Base-by-base conservation (phyloP, 2,329 filamentous ascomycete genomes). In the Fusarium foetens region DNA sequence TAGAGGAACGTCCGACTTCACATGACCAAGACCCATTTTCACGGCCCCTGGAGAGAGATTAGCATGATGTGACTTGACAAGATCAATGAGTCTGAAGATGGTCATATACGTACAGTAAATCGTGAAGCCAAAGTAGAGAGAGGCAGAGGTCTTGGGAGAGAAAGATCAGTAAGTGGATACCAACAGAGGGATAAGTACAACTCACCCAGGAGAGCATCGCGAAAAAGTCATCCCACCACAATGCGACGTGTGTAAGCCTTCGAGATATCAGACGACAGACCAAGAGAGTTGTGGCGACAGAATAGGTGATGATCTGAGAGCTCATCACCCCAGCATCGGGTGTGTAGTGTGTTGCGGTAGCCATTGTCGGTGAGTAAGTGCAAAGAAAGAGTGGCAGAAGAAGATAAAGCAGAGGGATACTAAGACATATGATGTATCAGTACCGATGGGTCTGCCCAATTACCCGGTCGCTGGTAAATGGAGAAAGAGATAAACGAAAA, bases 141-240 rank as follows among this genome's bases (percentile, higher is more conserved):
- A 43, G 29, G 68, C 68, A 9, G 68, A 33, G 8, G 31, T 8
- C 68, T 71, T 25, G 48, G 8, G n/a, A 25, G 29, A 11, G 11
- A 23, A 25, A 6, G 10, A 11, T 51, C 6, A 51, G 48, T 14
- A 16, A 25, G 17, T 14, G n/a, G 6, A 25, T 25, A 8, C 8
- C 6, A 19, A 21, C 48, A 19, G 16, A 19, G 3, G 31, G n/a
- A 16, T 6, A 35, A 8, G 31, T 51, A 35, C 4, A 45, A 63
- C 67, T 59, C 35, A 71, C 68, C 68, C 68, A 71, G 16, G 68
- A 71, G 17, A 43, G 25, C 25, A 71, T 27, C 7, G 52, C 39
- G 19, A 71, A 71, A 13, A 59, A 71, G 39, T 71, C 68, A 29
- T 71, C 68, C 43, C 43, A 71, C 68, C 68, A 71, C 13, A 71